A percentile compares a stretch with the other conserved stretches of the same genome.
Evolutionary conservation across 371 early-diverging fungal genomes (phyloP).

Genomic region (Mucor piriformis): DNA sequence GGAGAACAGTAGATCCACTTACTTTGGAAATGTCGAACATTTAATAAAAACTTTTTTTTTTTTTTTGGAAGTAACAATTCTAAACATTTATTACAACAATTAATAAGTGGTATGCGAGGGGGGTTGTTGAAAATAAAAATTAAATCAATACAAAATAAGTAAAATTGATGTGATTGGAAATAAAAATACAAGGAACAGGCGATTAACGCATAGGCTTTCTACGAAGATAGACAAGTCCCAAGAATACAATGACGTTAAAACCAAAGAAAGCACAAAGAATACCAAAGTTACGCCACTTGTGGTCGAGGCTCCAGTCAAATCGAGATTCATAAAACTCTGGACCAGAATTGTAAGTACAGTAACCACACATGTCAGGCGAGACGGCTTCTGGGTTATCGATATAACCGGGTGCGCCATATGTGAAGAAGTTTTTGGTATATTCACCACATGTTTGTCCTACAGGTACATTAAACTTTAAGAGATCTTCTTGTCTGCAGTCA

Average conservation of each 20-base stretch:
- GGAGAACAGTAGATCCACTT: conserved; percentile 43
- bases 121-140: background rate
- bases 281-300: conserved; percentile 78
- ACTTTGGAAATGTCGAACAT: conserved; percentile 8
- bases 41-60: conserved; percentile 2
- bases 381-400: conserved; percentile 56
- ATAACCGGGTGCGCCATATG: conserved; percentile 58
- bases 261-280: conserved; percentile 60
- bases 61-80: background rate
- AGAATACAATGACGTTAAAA: conserved; percentile 57
- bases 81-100: conserved; percentile 1
- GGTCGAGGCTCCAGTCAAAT: conserved; percentile 62
- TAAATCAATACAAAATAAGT: background rate
- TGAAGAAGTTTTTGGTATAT: conserved; percentile 62
- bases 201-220: conserved; percentile 41
- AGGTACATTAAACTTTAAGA: conserved; percentile 58
- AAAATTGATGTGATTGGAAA: background rate
- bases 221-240: conserved; percentile 46
- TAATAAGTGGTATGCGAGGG: conserved; percentile 3
- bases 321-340: conserved; percentile 54
- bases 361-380: conserved; percentile 55
- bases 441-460: conserved; percentile 63
- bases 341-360: conserved; percentile 65
- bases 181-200: conserved; percentile 5
- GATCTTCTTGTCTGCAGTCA: conserved; percentile 55